Percentiles rank a stretch among this genome's conserved stretches.
Evolutionary conservation across 2,329 filamentous ascomycete species (phyloP).

Genomic region (Calonectria leucothoes): DNA sequence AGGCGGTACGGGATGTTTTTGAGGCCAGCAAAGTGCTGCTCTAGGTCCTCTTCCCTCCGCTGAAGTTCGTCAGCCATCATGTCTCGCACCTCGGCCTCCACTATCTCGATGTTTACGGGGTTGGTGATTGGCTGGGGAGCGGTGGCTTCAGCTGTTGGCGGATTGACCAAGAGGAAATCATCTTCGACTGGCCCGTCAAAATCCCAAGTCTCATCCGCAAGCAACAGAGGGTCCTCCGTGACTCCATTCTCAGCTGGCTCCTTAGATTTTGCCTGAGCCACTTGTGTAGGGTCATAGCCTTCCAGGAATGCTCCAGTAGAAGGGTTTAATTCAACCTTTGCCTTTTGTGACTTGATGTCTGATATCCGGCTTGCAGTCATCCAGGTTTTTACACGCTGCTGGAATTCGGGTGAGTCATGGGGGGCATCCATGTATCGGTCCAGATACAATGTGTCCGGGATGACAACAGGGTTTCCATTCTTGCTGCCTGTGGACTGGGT

Average conservation of each 20-base stretch:
- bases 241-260: slow-evolving; percentile 9
- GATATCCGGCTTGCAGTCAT: slow-evolving; percentile 74
- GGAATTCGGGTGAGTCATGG: slow-evolving; percentile 69
- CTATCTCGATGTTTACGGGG: slow-evolving; percentile 29
- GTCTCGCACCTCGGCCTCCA: slow-evolving; percentile 51
- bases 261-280: not conserved
- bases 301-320: slow-evolving; percentile 45
- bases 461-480: slow-evolving; percentile 79
- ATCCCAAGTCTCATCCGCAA: slow-evolving; percentile 47
- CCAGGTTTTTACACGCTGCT: slow-evolving; percentile 78
- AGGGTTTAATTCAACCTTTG: slow-evolving; percentile 40
- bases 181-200: slow-evolving; percentile 54
- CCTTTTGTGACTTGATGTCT: slow-evolving; percentile 58
- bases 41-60: slow-evolving; percentile 42
- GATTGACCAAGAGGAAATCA: slow-evolving; percentile 47
- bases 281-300: slow-evolving; percentile 26
- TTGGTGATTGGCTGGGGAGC: slow-evolving; percentile 1
- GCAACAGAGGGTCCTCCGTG: not conserved
- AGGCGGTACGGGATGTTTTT: slow-evolving; percentile 80
- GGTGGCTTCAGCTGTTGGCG: slow-evolving; percentile 15
- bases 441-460: slow-evolving; percentile 86
- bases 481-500: slow-evolving; percentile 80
- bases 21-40: slow-evolving; percentile 59
- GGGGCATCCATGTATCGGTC: slow-evolving; percentile 86
- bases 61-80: slow-evolving; percentile 57